Base-by-base conservation (phyloP, 257 asterid species). In the Salvia hispanica region DNA sequence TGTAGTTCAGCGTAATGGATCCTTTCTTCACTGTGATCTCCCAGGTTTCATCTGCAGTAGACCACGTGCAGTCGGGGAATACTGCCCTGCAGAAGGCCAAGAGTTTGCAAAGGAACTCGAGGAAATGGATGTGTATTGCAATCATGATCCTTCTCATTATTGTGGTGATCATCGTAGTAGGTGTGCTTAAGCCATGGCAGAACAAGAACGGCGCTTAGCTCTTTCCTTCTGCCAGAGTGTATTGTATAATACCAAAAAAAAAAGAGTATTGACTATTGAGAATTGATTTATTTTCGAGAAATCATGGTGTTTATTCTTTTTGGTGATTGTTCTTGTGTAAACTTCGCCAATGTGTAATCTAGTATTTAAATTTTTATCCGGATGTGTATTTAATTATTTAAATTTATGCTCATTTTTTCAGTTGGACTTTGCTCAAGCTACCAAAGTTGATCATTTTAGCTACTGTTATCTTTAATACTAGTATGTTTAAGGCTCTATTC, bases 101-200 rank as follows among this genome's bases (percentile, higher is more conserved):
- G 74, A 85, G 81, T 36, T 76, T 87, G 74, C 99, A 94, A 62
- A 94, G 63, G 69, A 91, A 67, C 84, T 83, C 91, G 60, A 88
- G 99, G 74, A 94, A 88, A 91, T 94, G 99, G 96, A 88, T 87
- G 96, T 94, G 99, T 72, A 76, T 94, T 15, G 96, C 95, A 2
- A 91, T 88, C 64, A 18, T 94, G 33, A 74, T 94, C 56, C 95
- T 94, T 59, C 95, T 94, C 62, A 72, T 94, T 57, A 75, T 94
- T 5, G 92, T 91, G 0, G 88, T 74, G 2, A 78, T 94, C 67
- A 72, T 85, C 16, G 93, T 94, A 0, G 96, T 91, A 5, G 96
- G 97, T 2, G 99, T 94, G 60, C 84, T 94, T 11, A 91, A 85
- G 85, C 99, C 99, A 53, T 94, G 99, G 99, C 81, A 78, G 69